Evolutionary conservation across 495 filamentous ascomycete species (phyloP).

Genomic region (Penicillium riverlandense): DNA sequence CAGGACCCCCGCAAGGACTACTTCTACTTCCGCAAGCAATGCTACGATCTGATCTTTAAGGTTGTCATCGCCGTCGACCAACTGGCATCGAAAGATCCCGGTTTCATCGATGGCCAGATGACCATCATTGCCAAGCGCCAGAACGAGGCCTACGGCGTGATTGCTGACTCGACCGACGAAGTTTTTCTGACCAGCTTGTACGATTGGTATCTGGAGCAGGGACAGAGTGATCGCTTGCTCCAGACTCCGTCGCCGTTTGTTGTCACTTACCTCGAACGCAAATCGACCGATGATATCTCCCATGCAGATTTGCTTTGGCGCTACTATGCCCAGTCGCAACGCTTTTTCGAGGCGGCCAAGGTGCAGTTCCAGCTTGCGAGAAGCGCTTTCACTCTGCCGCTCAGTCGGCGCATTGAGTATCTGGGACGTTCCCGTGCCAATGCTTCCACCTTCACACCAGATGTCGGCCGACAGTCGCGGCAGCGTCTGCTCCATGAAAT

Average conservation of each 20-base stretch:
- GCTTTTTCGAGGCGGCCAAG: slow-evolving; percentile 75
- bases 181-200: slow-evolving; percentile 92
- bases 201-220: slow-evolving; percentile 87
- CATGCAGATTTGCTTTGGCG: slow-evolving; percentile 91
- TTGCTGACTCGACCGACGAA: slow-evolving; percentile 79
- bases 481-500: slow-evolving; percentile 76
- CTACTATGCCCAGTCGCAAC: slow-evolving; percentile 72
- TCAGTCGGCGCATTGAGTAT: slow-evolving; percentile 80
- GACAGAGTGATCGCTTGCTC: slow-evolving; percentile 76
- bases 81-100: slow-evolving; percentile 54
- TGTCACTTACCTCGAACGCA: slow-evolving; percentile 74
- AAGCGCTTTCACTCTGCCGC: slow-evolving; percentile 64
- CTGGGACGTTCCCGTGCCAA: slow-evolving; percentile 83
- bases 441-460: slow-evolving; percentile 65
- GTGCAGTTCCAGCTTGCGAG: slow-evolving; percentile 80
- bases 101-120: slow-evolving; percentile 67
- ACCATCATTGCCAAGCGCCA: slow-evolving; percentile 69
- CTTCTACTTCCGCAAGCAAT: slow-evolving; percentile 65
- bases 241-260: slow-evolving; percentile 76
- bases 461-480: slow-evolving; percentile 64
- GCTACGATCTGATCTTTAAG: slow-evolving; percentile 75
- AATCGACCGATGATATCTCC: slow-evolving; percentile 55
- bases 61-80: slow-evolving; percentile 71
- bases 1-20: slow-evolving; percentile 60
- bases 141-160: slow-evolving; percentile 78